Conservation (phyloP, 257 asterid genomes). For the Scutellaria barbata region DNA sequence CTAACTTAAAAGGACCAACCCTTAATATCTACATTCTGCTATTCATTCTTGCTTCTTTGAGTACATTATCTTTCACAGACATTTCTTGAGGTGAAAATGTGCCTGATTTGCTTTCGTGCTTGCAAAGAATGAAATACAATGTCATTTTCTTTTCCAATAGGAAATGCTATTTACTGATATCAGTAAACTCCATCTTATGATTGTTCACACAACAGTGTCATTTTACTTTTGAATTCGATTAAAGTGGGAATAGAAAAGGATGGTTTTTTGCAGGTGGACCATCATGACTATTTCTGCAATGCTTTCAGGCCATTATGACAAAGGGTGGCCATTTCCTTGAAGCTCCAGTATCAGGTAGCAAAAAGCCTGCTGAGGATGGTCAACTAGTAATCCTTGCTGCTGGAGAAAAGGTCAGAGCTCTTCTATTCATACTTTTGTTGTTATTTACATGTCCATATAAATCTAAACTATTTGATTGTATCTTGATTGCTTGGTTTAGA, state of each 20-base stretch:
- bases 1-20: neutral
- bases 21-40: neutral
- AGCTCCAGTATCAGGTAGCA: conserved; percentile 99
- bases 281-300: conserved; percentile 23
- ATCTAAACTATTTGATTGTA: neutral
- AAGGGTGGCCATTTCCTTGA: conserved; percentile 87
- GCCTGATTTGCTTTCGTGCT: too few relatives aligned
- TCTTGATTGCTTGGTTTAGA: neutral
- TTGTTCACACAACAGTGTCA: conserved; percentile 5
- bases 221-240: neutral
- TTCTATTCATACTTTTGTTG: neutral
- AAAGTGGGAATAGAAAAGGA: conserved; percentile 22
- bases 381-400: conserved; percentile 96
- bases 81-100: conserved; percentile 1
- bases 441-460: neutral
- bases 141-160: too few relatives aligned
- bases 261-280: neutral
- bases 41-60: conserved; percentile 15
- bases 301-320: conserved; percentile 72
- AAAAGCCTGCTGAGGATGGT: conserved; percentile 99
- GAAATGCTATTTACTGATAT: neutral
- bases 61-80: neutral
- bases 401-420: conserved; percentile 73
- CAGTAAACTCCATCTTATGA: conserved; percentile 23
- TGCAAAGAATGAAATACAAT: too few relatives aligned